Percentiles rank a stretch among this genome's conserved stretches.
Evolutionary conservation across 1,284 basidiomycete genomes (phyloP).

Genomic region (Tilletiaria anomala): DNA sequence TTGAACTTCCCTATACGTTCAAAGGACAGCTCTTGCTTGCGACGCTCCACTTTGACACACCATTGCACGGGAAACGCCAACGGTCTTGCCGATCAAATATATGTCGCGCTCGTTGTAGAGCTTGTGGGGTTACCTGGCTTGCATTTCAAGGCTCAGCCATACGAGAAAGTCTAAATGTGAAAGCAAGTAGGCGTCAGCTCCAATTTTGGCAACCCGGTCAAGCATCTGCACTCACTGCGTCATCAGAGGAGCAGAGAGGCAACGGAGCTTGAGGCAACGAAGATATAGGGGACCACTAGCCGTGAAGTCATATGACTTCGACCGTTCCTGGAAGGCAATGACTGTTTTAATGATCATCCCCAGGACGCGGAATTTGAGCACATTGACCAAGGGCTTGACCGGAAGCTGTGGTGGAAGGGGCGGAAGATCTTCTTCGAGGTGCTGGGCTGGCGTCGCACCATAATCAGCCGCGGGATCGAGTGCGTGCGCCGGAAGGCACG

Average conservation of each 20-base stretch:
- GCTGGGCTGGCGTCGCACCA: neutral
- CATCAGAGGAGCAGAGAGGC: constrained; percentile 19
- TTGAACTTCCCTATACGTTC: too few relatives aligned
- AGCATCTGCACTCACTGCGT: constrained; percentile 15
- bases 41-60: too few relatives aligned
- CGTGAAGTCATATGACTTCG: constrained; percentile 17
- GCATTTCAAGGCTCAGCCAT: too few relatives aligned
- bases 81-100: too few relatives aligned
- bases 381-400: constrained; percentile 23
- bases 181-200: too few relatives aligned
- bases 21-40: too few relatives aligned
- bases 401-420: constrained; percentile 14
- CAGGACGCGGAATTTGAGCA: constrained; percentile 23
- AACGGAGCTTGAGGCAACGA: constrained; percentile 27
- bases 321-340: constrained; percentile 21
- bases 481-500: constrained; percentile 8
- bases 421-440: constrained; percentile 6
- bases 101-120: too few relatives aligned
- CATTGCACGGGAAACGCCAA: too few relatives aligned
- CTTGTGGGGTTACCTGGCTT: too few relatives aligned
- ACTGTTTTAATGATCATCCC: constrained; percentile 24
- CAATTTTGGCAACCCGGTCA: too few relatives aligned
- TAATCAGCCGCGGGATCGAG: neutral
- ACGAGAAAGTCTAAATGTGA: too few relatives aligned
- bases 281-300: constrained; percentile 26